Base-by-base conservation (phyloP, 495 filamentous ascomycete species). In the Podospora bellae-mahoneyi region DNA sequence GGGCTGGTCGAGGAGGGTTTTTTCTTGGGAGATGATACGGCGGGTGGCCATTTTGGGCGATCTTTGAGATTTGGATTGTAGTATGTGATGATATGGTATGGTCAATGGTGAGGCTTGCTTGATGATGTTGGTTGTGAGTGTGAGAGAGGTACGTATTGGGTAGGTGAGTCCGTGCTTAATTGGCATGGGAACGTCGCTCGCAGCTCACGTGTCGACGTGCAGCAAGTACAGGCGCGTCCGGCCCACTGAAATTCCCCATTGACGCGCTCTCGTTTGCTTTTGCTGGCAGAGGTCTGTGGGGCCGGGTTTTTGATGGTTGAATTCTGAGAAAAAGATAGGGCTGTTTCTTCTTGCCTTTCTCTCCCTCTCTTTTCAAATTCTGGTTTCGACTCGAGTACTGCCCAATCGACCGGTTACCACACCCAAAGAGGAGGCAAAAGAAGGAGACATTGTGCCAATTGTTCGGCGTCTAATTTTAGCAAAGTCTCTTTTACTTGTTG, bases 41-140 rank as follows among this genome's bases (percentile, higher is more conserved):
- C 85, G 81, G 34, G 86, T 84, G 19, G 88, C 78, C 88, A 91
- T 91, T 57, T 54, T 83, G 68, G 2, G 32, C 89, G 59, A 53
- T 82, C 64, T 5, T 15, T 32, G 23, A 7, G 59, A 18, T 32
- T 20, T 15, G 4, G 44, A 39, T 30, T 9, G 19, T 5, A 16
- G 39, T 48, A 48, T 13, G 9, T 3, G 39, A 48, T 48, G 39
- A 10, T 10, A 16, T 39, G 34, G 34, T 5, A 39, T 39, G 39
- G 60, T 28, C 19, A 26, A 26, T 5, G 13, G 62, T 10, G 23
- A 32, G n/a, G 3, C 58, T 23, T 2, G 2, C 23, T 5, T 58
- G 55, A 23, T 5, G 55, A 20, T 19, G 55, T 58, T 16, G 16
- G 20, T 65, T 20, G 9, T 20, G 16, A 28, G 34, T 32, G 27